phyloP scores from a whole-genome alignment of 1,139 yeast species.

The Blastobotrys arbuscula region DNA sequence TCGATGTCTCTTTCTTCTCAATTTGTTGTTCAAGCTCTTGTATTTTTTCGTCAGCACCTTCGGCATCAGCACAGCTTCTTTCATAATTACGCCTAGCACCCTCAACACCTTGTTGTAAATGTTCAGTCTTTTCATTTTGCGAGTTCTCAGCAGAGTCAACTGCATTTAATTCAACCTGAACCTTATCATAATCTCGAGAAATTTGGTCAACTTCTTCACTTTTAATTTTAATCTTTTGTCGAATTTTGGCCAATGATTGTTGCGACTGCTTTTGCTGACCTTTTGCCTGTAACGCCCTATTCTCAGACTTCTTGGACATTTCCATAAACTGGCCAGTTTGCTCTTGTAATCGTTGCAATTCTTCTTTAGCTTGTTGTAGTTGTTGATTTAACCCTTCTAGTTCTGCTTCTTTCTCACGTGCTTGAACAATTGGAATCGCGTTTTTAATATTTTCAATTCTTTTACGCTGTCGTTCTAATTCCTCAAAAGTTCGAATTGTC shows the following conservation, averaged over 20 bases:
- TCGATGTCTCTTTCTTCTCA: neutral
- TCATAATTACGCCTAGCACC: neutral
- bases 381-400: slow-evolving; percentile 21
- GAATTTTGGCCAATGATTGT: neutral
- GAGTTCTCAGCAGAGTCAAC: neutral
- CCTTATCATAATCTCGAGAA: neutral
- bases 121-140: neutral
- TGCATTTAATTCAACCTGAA: neutral
- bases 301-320: neutral
- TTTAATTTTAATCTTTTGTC: neutral
- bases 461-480: slow-evolving; percentile 19
- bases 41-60: neutral
- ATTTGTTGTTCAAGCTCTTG: neutral
- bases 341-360: slow-evolving; percentile 24
- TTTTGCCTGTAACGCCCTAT: neutral
- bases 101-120: neutral
- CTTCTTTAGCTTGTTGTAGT: slow-evolving; percentile 41
- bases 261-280: neutral
- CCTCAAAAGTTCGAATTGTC: slow-evolving; percentile 1
- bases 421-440: slow-evolving; percentile 4
- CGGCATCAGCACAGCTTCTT: neutral
- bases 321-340: slow-evolving; percentile 3
- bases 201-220: neutral
- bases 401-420: slow-evolving; percentile 8
- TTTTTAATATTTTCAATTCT: neutral